These are phyloP conservation scores for Pythium utonaiense DNA, from an alignment of 352 stramenopile genomes.

Conservation along the genomic window DNA sequence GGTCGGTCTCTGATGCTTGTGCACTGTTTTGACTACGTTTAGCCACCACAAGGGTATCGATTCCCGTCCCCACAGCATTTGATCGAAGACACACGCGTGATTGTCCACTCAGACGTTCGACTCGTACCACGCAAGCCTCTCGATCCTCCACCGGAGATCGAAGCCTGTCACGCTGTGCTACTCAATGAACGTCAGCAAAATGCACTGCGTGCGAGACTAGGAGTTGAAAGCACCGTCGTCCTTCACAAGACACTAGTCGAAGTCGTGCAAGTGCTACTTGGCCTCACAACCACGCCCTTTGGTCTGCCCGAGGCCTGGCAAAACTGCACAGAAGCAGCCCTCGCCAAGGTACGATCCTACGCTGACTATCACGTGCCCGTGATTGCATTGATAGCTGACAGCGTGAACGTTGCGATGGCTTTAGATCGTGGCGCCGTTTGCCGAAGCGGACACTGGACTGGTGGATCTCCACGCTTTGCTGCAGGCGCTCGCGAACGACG, in stretches of 20 bases:
- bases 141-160: constrained; percentile 37
- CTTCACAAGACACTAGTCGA: constrained; percentile 16
- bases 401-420: not conserved
- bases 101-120: constrained; percentile 30
- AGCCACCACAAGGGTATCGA: constrained; percentile 51
- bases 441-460: constrained; percentile 19
- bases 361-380: no score
- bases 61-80: constrained; percentile 58
- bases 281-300: constrained; percentile 30
- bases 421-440: constrained; percentile 41
- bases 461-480: constrained; percentile 41
- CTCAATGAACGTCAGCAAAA: constrained; percentile 44
- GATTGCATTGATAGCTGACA: not conserved
- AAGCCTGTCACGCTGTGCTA: constrained; percentile 37
- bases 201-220: constrained; percentile 18
- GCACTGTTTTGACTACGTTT: not conserved
- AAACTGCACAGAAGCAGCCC: constrained; percentile 30
- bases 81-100: constrained; percentile 49
- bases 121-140: constrained; percentile 31
- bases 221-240: not conserved
- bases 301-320: constrained; percentile 44
- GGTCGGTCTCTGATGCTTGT: not conserved
- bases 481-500: constrained; percentile 22
- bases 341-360: constrained; percentile 39
- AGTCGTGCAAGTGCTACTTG: constrained; percentile 34